Conservation (phyloP, 768 basidiomycete genomes). For the Fistulinella prunicolor region DNA sequence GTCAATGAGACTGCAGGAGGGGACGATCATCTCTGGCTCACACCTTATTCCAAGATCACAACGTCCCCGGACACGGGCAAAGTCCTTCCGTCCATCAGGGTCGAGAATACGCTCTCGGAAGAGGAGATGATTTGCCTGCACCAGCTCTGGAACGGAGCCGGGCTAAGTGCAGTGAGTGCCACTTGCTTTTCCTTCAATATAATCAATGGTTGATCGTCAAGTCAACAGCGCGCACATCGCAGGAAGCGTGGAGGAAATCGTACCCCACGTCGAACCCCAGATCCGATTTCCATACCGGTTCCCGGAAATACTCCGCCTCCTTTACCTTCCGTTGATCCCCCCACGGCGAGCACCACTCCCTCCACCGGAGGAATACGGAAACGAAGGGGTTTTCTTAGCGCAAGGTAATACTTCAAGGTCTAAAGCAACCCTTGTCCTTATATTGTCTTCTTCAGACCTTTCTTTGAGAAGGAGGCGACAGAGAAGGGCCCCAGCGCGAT, state of each 20-base stretch:
- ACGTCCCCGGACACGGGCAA: neutral
- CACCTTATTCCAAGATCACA: neutral
- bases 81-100: slow-evolving; percentile 12
- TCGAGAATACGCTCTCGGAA: slow-evolving; percentile 17
- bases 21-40: neutral
- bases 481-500: slow-evolving; percentile 7
- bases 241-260: slow-evolving; percentile 9
- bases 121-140: slow-evolving; percentile 19
- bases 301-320: neutral
- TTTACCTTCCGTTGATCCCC: slow-evolving; percentile 1
- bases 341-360: neutral
- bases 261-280: slow-evolving; percentile 2
- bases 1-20: neutral
- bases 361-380: slow-evolving; percentile 1
- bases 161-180: slow-evolving; percentile 19
- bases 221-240: slow-evolving; percentile 25
- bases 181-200: neutral
- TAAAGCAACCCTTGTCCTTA: neutral
- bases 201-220: neutral
- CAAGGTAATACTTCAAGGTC: slow-evolving; percentile 11
- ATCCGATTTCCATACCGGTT: slow-evolving; percentile 13
- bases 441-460: slow-evolving; percentile 9
- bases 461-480: slow-evolving; percentile 5
- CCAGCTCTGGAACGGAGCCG: slow-evolving; percentile 27
- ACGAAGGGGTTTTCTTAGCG: slow-evolving; percentile 18